Conservation (phyloP, 2,329 filamentous ascomycete genomes). For the Xylaria sp. region DNA sequence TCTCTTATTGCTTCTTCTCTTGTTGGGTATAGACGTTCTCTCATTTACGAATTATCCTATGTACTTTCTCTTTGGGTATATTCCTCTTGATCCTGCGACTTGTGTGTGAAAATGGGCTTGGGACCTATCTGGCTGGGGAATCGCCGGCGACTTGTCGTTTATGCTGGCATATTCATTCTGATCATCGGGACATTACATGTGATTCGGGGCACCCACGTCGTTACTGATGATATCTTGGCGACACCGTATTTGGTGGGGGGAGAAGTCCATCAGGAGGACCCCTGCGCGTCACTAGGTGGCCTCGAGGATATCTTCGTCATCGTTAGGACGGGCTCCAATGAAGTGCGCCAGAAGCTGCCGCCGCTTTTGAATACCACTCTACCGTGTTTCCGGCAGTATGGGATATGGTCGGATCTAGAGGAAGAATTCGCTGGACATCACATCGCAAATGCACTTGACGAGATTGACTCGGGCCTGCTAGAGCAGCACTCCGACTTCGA, state of each 20-base stretch:
- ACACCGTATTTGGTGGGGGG: not conserved
- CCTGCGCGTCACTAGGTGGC: slow-evolving; percentile 9
- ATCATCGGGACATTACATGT: slow-evolving; percentile 2
- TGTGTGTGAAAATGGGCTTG: not conserved
- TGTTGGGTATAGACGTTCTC: not conserved
- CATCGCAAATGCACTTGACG: slow-evolving; percentile 17
- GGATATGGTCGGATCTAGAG: slow-evolving; percentile 25
- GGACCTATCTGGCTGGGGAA: not conserved
- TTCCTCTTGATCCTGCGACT: not conserved
- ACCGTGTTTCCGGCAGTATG: slow-evolving; percentile 20
- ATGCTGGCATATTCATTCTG: slow-evolving; percentile 3
- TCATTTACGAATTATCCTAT: not conserved
- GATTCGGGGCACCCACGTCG: not conserved
- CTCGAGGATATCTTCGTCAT: slow-evolving; percentile 28
- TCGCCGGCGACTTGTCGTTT: slow-evolving; percentile 10
- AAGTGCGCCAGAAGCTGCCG: slow-evolving; percentile 24
- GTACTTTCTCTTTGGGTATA: not conserved
- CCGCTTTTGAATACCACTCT: slow-evolving; percentile 22
- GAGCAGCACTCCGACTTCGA: slow-evolving; percentile 22
- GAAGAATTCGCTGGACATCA: slow-evolving; percentile 23
- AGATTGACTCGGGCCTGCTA: slow-evolving; percentile 20
- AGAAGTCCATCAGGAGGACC: not conserved
- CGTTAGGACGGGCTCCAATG: slow-evolving; percentile 30
- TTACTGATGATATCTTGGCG: not conserved
- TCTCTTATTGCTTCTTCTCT: not conserved